phyloP scores from a whole-genome alignment of 768 basidiomycete species.

The Naematelia aurantialba region DNA sequence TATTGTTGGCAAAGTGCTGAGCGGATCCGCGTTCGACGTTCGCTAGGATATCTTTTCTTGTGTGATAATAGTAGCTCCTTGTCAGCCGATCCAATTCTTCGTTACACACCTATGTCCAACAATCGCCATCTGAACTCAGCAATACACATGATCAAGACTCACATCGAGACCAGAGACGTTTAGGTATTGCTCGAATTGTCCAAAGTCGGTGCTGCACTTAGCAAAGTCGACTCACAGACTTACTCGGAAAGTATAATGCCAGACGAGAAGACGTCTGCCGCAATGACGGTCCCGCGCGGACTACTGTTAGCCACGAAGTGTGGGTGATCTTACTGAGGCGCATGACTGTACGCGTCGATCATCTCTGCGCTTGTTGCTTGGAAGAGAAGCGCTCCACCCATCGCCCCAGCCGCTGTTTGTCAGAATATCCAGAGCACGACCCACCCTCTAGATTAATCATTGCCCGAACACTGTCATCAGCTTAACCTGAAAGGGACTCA shows the following conservation, averaged over 20 bases:
- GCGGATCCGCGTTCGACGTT: conserved; percentile 81
- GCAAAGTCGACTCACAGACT: conserved; percentile 37
- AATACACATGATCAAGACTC: conserved; percentile 37
- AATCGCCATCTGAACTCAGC: conserved; percentile 64
- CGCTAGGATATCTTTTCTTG: conserved; percentile 71
- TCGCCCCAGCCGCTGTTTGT: conserved; percentile 70
- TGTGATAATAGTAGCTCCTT: conserved; percentile 83
- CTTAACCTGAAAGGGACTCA: conserved; percentile 51
- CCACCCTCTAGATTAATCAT: conserved; percentile 85
- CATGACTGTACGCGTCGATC: conserved; percentile 82
- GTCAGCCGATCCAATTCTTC: conserved; percentile 5
- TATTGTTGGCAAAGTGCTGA: conserved; percentile 85
- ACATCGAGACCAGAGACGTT: conserved; percentile 89
- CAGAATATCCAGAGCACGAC: conserved; percentile 6
- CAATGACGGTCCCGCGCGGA: conserved; percentile 82
- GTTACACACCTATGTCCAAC: conserved; percentile 61
- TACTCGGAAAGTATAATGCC: conserved; percentile 87
- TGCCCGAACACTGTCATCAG: conserved; percentile 64
- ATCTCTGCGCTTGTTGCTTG: conserved; percentile 94
- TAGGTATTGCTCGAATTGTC: conserved; percentile 85
- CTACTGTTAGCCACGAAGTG: conserved; percentile 33
- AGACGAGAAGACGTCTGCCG: conserved; percentile 87
- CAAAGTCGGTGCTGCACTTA: conserved; percentile 76
- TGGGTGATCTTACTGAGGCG: conserved; percentile 60
- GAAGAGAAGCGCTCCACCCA: conserved; percentile 84